phyloP scores from a whole-genome alignment of 192 early-diverging fungal genomes.

The Spizellomyces sp. region DNA sequence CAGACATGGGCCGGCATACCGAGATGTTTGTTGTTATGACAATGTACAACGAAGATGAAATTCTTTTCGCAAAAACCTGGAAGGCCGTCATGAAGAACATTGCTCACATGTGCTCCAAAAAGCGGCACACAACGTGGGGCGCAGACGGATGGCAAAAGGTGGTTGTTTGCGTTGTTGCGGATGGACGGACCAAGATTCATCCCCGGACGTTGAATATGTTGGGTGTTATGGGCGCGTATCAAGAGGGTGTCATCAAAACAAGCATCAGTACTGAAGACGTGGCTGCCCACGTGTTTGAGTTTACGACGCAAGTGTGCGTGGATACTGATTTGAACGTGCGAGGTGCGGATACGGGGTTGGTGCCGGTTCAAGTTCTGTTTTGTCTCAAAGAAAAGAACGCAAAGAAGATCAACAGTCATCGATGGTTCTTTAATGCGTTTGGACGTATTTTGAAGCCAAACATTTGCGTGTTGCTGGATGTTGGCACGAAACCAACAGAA shows the following conservation, averaged over 20 bases:
- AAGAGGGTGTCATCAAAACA: conserved; percentile 51
- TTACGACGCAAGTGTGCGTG: conserved; percentile 76
- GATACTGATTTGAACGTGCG: conserved; percentile 74
- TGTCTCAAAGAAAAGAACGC: conserved; percentile 75
- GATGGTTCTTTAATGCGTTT: conserved; percentile 73
- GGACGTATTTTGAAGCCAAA: conserved; percentile 48
- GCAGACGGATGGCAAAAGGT: conserved; percentile 53
- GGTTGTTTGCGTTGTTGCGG: conserved; percentile 52
- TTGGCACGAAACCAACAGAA: conserved; percentile 75
- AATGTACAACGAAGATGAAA: conserved; percentile 83
- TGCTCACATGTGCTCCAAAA: conserved; percentile 76
- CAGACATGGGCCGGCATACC: conserved; percentile 71
- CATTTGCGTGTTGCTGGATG: conserved; percentile 65
- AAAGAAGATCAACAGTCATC: conserved; percentile 74
- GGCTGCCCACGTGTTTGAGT: conserved; percentile 71
- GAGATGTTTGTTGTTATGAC: conserved; percentile 91
- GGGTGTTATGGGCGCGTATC: conserved; percentile 52
- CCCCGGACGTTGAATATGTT: conserved; percentile 74
- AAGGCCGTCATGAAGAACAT: conserved; percentile 88
- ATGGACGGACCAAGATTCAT: conserved; percentile 59
- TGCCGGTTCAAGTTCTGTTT: conserved; percentile 76
- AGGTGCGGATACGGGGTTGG: conserved; percentile 35
- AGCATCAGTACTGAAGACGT: conserved; percentile 59
- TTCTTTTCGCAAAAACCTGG: conserved; percentile 85
- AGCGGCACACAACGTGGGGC: conserved; percentile 65